Conservation (phyloP, 2,329 filamentous ascomycete species). For the Sphaerostilbella broomeana region DNA sequence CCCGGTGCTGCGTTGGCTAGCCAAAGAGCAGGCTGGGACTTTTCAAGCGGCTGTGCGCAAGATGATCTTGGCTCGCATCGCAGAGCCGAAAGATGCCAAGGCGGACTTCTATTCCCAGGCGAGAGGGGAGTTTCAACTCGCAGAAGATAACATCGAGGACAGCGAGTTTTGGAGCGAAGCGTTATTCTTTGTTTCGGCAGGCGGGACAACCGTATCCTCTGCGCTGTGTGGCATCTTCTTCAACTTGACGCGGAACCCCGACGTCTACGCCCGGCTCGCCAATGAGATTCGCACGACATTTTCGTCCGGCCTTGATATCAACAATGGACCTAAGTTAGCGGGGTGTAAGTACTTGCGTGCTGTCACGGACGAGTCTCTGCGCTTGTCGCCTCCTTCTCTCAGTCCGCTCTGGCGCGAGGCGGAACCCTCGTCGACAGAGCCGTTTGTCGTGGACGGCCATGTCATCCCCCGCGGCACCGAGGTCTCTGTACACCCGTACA, state of each 20-base stretch:
- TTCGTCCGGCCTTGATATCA: conserved; percentile 28
- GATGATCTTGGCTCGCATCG: too few relatives aligned
- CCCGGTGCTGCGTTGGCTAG: too few relatives aligned
- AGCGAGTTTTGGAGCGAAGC: too few relatives aligned
- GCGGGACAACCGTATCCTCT: conserved; percentile 22
- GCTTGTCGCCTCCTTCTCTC: background rate
- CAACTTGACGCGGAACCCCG: conserved; percentile 31
- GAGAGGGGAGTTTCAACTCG: too few relatives aligned
- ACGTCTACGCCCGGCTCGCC: conserved; percentile 23
- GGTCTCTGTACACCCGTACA: background rate
- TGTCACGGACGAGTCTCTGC: conserved; percentile 23
- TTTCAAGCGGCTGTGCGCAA: too few relatives aligned
- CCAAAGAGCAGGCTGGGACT: too few relatives aligned
- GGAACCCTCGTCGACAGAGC: background rate
- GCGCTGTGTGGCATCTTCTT: conserved; percentile 32
- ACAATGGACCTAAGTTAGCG: conserved; percentile 24
- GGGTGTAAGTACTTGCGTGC: conserved; percentile 33
- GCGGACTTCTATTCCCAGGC: too few relatives aligned
- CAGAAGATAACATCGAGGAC: too few relatives aligned
- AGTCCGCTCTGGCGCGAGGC: conserved; percentile 2
- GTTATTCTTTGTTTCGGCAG: too few relatives aligned
- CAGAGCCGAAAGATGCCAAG: too few relatives aligned
- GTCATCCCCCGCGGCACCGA: conserved; percentile 3
- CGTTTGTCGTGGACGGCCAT: conserved; percentile 4
- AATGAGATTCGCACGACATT: conserved; percentile 29